Evolutionary conservation across 163 green algal species (phyloP).

Genomic region (Smithsoniella earleae): DNA sequence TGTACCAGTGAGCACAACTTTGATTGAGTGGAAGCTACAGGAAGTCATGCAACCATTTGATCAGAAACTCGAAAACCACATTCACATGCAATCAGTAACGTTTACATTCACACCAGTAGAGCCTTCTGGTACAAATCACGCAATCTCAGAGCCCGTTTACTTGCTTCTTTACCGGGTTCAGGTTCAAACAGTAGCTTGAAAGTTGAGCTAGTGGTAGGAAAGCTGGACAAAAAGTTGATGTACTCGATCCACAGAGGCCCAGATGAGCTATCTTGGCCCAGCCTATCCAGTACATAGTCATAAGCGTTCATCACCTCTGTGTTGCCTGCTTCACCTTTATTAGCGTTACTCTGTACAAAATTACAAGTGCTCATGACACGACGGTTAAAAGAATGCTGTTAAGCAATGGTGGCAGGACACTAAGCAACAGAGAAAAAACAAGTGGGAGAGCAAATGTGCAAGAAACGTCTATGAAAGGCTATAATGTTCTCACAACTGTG

Average conservation of each 20-base stretch:
- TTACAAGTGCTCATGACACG: too few relatives aligned
- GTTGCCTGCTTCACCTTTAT: not conserved
- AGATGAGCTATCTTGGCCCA: conserved; percentile 10
- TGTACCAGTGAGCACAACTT: too few relatives aligned
- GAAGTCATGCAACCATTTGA: too few relatives aligned
- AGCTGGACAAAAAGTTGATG: conserved; percentile 16
- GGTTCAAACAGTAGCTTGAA: conserved; percentile 18
- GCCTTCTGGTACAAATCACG: conserved; percentile 25
- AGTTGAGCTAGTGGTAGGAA: conserved; percentile 7
- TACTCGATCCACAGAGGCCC: conserved; percentile 11
- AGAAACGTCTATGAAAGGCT: too few relatives aligned
- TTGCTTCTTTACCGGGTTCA: conserved; percentile 8
- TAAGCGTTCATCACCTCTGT: conserved; percentile 20
- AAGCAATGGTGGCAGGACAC: too few relatives aligned
- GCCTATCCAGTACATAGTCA: conserved; percentile 19
- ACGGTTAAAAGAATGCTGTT: too few relatives aligned
- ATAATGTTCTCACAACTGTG: too few relatives aligned
- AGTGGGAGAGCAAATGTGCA: too few relatives aligned
- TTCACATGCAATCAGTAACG: not conserved
- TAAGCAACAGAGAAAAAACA: too few relatives aligned
- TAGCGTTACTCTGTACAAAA: conserved; percentile 10
- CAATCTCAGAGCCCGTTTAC: conserved; percentile 10
- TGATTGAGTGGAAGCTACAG: too few relatives aligned
- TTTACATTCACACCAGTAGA: not conserved
- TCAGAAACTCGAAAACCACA: too few relatives aligned